Evolutionary conservation across 345 rosid species (phyloP).

Genomic region (Cardamine occulta): DNA sequence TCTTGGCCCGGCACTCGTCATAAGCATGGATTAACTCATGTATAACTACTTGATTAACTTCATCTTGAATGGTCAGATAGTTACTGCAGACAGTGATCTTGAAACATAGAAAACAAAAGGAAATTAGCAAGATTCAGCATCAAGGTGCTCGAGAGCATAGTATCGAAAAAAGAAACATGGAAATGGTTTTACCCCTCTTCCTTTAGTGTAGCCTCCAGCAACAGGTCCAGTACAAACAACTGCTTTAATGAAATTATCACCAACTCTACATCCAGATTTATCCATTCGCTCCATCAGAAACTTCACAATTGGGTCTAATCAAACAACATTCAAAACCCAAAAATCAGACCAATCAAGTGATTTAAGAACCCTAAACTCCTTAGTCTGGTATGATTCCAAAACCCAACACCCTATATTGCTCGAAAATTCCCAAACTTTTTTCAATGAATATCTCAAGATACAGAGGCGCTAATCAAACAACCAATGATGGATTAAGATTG

Average conservation of each 20-base stretch:
- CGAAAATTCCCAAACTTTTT: neutral
- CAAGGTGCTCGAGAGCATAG: conserved; percentile 19
- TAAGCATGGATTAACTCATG: conserved; percentile 93
- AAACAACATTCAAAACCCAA: neutral
- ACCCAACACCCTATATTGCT: conserved; percentile 32
- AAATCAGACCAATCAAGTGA: conserved; percentile 6
- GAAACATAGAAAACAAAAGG: conserved; percentile 9
- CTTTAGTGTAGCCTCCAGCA: conserved; percentile 67
- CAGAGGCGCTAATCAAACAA: neutral
- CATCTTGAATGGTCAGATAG: conserved; percentile 74
- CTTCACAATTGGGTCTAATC: conserved; percentile 80
- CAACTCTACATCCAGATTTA: conserved; percentile 80
- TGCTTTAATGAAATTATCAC: conserved; percentile 76
- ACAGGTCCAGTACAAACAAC: conserved; percentile 58
- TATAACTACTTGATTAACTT: conserved; percentile 80
- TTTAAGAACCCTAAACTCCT: neutral
- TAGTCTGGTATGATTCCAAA: neutral
- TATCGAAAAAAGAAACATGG: neutral
- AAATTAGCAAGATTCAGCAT: conserved; percentile 9
- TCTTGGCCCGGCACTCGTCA: conserved; percentile 86
- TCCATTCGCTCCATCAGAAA: conserved; percentile 84
- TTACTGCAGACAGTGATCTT: conserved; percentile 86
- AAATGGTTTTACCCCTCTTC: conserved; percentile 60
- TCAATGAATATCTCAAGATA: neutral
- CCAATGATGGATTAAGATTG: neutral